phyloP scores from a whole-genome alignment of 306 rosid species.

The Cucurbita argyrosperma region DNA sequence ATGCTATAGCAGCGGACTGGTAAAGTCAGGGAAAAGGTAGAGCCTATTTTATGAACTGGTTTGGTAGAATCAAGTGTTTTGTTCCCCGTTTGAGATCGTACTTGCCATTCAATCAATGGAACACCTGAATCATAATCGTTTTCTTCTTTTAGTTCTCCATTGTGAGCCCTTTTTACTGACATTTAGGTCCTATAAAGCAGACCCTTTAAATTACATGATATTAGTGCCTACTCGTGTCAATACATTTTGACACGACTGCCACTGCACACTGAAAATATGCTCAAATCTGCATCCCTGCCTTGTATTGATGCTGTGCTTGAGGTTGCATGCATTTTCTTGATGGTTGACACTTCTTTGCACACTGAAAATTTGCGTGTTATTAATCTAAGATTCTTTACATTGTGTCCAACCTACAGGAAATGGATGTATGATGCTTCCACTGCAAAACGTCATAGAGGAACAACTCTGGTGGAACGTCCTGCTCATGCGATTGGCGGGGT shows the following conservation, averaged over 20 bases:
- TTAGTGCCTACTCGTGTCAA: background rate
- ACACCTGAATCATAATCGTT: background rate
- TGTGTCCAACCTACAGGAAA: background rate
- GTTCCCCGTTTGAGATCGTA: background rate
- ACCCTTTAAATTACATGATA: background rate
- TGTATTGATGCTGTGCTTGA: background rate
- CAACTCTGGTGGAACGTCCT: background rate
- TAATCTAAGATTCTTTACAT: background rate
- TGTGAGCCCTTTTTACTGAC: background rate
- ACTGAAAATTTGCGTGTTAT: background rate
- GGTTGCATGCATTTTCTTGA: background rate
- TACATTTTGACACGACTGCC: background rate
- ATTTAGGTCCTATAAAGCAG: background rate
- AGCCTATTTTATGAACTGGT: background rate
- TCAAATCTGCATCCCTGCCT: background rate
- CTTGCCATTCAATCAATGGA: background rate
- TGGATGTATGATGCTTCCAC: constrained; percentile 1
- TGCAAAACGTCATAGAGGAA: background rate
- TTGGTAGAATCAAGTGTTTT: background rate
- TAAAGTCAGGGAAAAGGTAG: background rate
- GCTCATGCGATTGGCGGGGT: background rate
- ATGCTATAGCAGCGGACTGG: background rate
- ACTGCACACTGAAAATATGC: background rate
- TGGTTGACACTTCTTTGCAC: background rate
- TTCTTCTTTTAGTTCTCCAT: background rate